These are phyloP conservation scores for Staphylotrichum longicolle DNA, from an alignment of 495 filamentous ascomycete species.

Conservation along the genomic window DNA sequence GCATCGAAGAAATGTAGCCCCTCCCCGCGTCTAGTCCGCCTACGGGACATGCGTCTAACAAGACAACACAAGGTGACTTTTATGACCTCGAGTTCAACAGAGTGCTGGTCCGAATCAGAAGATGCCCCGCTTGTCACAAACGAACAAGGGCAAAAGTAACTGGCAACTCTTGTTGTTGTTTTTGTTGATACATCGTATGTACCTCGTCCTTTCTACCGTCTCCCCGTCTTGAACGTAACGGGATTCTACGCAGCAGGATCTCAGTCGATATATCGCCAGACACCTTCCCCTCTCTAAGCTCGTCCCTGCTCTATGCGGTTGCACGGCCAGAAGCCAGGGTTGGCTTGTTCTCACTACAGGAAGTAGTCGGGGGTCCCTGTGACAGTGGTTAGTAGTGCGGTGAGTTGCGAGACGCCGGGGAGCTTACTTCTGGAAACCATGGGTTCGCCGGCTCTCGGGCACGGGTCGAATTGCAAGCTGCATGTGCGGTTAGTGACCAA, in stretches of 20 bases:
- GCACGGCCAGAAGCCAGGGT: constrained; percentile 13
- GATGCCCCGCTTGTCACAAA: too few relatives aligned
- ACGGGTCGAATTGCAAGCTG: constrained; percentile 99
- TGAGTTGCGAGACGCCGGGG: too few relatives aligned
- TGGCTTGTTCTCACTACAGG: constrained; percentile 24
- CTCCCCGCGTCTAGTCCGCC: too few relatives aligned
- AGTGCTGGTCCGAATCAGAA: too few relatives aligned
- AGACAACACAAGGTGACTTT: too few relatives aligned
- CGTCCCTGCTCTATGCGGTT: constrained; percentile 9
- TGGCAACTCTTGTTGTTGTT: background rate
- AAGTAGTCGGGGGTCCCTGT: constrained; percentile 31
- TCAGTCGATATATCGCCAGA: constrained; percentile 8
- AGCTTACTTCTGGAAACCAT: constrained; percentile 90
- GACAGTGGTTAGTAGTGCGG: background rate
- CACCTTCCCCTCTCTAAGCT: constrained; percentile 3
- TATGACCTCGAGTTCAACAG: too few relatives aligned
- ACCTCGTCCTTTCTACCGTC: constrained; percentile 1
- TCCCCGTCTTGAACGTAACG: background rate
- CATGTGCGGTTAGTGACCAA: constrained; percentile 21
- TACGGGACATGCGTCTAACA: too few relatives aligned
- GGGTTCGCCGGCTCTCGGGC: constrained; percentile 92
- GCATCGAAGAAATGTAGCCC: too few relatives aligned
- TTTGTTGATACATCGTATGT: constrained; percentile 22
- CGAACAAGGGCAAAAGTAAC: background rate
- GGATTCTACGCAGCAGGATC: background rate